A percentile compares a stretch with the other conserved stretches of the same genome.
phyloP scores from a whole-genome alignment of 2,329 filamentous ascomycete species.

The Aspergillus fructus region DNA sequence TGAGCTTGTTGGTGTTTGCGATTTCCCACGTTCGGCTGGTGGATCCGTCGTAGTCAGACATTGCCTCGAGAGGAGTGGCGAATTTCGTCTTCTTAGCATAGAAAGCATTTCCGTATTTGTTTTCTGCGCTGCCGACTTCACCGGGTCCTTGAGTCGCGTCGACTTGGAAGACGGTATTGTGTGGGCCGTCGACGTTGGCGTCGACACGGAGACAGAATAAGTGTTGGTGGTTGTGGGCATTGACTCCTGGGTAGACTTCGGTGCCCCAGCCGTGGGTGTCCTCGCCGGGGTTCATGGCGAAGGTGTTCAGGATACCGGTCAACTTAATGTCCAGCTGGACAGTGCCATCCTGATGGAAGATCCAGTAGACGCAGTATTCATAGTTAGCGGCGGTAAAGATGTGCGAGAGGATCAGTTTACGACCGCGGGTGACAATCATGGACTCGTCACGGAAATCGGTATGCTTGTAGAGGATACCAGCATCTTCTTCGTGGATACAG shows the following conservation, averaged over 20 bases:
- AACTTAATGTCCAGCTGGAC: constrained; percentile 90
- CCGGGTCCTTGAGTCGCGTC: constrained; percentile 71
- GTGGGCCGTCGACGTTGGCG: constrained; percentile 79
- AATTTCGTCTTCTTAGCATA: constrained; percentile 81
- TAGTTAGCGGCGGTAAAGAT: constrained; percentile 97
- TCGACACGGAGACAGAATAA: constrained; percentile 89
- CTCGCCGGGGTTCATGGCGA: constrained; percentile 75
- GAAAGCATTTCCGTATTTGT: constrained; percentile 88
- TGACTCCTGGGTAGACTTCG: constrained; percentile 85
- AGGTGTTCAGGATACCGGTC: constrained; percentile 91
- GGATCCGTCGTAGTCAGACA: constrained; percentile 76
- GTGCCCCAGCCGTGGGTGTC: constrained; percentile 86
- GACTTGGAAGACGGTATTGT: constrained; percentile 81
- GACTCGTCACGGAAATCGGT: constrained; percentile 91
- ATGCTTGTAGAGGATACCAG: constrained; percentile 90
- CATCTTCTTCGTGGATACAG: constrained; percentile 93
- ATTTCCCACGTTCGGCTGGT: constrained; percentile 90
- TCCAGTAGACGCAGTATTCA: constrained; percentile 86
- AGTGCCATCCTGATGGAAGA: constrained; percentile 88
- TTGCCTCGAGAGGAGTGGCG: constrained; percentile 65
- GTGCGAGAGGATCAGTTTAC: constrained; percentile 84
- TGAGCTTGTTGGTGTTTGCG: constrained; percentile 77
- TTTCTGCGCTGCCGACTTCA: constrained; percentile 76
- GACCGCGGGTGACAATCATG: constrained; percentile 77
- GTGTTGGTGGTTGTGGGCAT: constrained; percentile 95